Evolutionary conservation across 2,329 filamentous ascomycete species (phyloP).

Genomic region (Tolypocladium paradoxum): DNA sequence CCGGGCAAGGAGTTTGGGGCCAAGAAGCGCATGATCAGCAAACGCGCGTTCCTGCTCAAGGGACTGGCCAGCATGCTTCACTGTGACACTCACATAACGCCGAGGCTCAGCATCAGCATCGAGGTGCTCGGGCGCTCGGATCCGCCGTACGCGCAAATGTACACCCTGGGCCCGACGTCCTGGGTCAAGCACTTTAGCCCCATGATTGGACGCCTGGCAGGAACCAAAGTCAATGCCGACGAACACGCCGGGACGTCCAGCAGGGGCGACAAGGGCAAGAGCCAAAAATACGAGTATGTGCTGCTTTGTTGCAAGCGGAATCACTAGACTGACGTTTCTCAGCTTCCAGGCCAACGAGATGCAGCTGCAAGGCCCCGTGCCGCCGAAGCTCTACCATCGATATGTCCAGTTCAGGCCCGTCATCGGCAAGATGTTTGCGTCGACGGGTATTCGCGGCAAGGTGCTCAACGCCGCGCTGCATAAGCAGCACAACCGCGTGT

Average conservation of each 20-base stretch:
- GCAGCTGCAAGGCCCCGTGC: constrained; percentile 75
- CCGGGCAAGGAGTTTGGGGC: constrained; percentile 52
- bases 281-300: constrained; percentile 69
- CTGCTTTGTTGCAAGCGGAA: not conserved
- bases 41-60: constrained; percentile 71
- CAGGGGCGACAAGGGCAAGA: constrained; percentile 35
- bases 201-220: constrained; percentile 72
- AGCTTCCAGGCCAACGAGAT: constrained; percentile 92
- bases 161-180: constrained; percentile 64
- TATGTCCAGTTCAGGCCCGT: constrained; percentile 91
- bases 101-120: constrained; percentile 60
- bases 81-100: constrained; percentile 54
- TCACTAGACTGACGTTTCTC: not conserved
- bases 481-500: constrained; percentile 80
- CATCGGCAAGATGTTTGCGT: constrained; percentile 79
- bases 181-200: constrained; percentile 84
- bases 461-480: constrained; percentile 78
- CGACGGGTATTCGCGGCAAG: constrained; percentile 64
- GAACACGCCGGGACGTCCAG: constrained; percentile 24
- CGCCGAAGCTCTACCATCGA: constrained; percentile 72
- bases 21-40: constrained; percentile 78
- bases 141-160: constrained; percentile 56
- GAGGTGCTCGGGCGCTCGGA: constrained; percentile 69
- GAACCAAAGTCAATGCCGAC: constrained; percentile 56
- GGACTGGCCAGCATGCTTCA: constrained; percentile 54